Evolutionary conservation across 2,329 filamentous ascomycete species (phyloP).

Genomic region (Talaromyces sp.): DNA sequence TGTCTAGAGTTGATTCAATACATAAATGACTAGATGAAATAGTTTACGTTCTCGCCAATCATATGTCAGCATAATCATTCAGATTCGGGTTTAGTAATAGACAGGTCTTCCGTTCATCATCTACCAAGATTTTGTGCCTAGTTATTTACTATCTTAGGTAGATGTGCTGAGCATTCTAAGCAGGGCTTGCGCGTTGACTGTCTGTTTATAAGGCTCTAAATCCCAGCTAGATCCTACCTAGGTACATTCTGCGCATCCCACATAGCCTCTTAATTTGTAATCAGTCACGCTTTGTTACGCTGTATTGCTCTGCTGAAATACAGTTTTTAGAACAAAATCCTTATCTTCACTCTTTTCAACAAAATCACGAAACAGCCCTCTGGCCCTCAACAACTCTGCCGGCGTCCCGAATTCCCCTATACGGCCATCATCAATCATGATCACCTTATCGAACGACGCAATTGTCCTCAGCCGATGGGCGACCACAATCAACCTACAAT

Average conservation of each 20-base stretch:
- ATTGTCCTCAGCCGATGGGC: slow-evolving; percentile 71
- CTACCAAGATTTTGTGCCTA: too few species aligned
- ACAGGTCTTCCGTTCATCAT: too few species aligned
- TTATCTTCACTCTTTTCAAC: slow-evolving; percentile 5
- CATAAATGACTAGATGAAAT: too few species aligned
- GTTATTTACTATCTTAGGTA: too few species aligned
- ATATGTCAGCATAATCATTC: too few species aligned
- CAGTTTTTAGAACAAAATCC: neutral
- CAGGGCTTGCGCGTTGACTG: too few species aligned
- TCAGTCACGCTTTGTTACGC: neutral
- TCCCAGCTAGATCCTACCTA: too few species aligned
- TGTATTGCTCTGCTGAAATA: neutral
- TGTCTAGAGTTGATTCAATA: too few species aligned
- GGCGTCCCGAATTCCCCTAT: slow-evolving; percentile 7
- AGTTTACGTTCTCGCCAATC: too few species aligned
- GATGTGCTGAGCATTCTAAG: too few species aligned
- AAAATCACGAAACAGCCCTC: neutral
- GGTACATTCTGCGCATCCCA: slow-evolving; percentile 42
- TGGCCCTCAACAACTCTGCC: neutral
- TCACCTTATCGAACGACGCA: slow-evolving; percentile 68
- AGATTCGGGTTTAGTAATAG: too few species aligned
- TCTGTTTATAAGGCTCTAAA: too few species aligned
- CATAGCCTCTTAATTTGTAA: neutral
- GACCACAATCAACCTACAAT: slow-evolving; percentile 65
- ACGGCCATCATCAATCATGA: slow-evolving; percentile 52